A percentile compares a stretch with the other conserved stretches of the same genome.
phyloP scores from a whole-genome alignment of 2,329 filamentous ascomycete genomes.

The Plenodomus biglobosus region DNA sequence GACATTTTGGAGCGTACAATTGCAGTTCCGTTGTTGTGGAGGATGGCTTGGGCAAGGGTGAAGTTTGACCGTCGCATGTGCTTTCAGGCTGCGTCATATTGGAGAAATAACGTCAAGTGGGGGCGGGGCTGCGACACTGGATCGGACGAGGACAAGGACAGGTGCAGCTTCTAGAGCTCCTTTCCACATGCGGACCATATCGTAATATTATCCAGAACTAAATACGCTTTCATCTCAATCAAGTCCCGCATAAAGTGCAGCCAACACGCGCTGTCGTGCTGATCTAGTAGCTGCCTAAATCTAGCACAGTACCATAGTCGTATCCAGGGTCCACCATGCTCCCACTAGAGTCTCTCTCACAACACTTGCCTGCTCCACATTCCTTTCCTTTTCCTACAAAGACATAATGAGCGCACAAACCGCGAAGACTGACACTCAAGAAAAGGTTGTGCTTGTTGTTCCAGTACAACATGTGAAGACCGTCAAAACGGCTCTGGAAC shows the following conservation, averaged over 20 bases:
- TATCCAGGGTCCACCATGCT: background rate
- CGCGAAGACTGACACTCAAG: background rate
- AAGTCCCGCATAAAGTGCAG: background rate
- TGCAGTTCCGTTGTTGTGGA: background rate
- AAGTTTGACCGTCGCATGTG: background rate
- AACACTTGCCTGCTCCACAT: background rate
- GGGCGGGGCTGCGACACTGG: conserved; percentile 23
- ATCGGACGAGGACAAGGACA: conserved; percentile 1
- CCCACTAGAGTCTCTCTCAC: background rate
- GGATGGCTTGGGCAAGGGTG: background rate
- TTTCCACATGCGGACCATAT: background rate
- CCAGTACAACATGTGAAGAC: conserved; percentile 41
- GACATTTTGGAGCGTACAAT: conserved; percentile 23
- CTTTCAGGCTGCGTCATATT: background rate
- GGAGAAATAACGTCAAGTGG: conserved; percentile 21
- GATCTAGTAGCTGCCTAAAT: conserved; percentile 1
- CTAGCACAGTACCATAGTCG: conserved; percentile 3
- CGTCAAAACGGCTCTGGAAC: conserved; percentile 45
- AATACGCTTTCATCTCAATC: background rate
- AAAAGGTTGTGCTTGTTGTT: conserved; percentile 26
- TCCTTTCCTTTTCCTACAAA: background rate
- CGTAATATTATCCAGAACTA: background rate
- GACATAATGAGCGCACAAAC: background rate
- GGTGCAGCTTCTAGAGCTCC: conserved; percentile 1
- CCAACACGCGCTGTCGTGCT: background rate